Conservation (phyloP, 2,329 filamentous ascomycete genomes). For the Mycocentrospora acerina region DNA sequence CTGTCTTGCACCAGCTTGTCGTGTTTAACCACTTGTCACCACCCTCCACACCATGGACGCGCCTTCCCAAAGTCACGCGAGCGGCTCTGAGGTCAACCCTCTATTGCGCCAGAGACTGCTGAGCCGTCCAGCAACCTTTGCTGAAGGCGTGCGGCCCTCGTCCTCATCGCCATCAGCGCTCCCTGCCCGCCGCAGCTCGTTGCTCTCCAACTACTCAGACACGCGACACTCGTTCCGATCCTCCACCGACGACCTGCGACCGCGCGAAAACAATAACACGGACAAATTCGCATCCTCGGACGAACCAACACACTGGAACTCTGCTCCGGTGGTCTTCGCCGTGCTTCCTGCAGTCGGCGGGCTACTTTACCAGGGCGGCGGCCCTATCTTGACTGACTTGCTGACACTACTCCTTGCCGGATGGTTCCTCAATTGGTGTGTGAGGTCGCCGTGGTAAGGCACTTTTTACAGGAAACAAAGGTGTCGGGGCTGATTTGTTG, state of each 20-base stretch:
- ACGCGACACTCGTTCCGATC: conserved; percentile 63
- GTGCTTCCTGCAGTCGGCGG: conserved; percentile 84
- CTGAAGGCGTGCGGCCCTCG: conserved; percentile 28
- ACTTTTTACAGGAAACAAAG: conserved; percentile 19
- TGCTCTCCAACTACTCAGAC: conserved; percentile 76
- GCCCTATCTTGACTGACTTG: conserved; percentile 79
- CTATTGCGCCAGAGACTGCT: conserved; percentile 38
- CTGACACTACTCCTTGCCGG: conserved; percentile 77
- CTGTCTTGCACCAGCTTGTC: background rate
- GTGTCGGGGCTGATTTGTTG: no score
- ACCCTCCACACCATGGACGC: conserved; percentile 27
- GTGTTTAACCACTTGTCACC: background rate
- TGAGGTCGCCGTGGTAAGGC: conserved; percentile 79
- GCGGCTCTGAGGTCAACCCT: conserved; percentile 28
- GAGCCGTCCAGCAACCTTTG: conserved; percentile 38
- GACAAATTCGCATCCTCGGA: conserved; percentile 40
- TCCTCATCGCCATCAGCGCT: conserved; percentile 17
- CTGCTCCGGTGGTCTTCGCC: conserved; percentile 78
- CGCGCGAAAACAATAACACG: conserved; percentile 34
- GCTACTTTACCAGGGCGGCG: conserved; percentile 80
- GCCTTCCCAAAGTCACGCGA: conserved; percentile 16
- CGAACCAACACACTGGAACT: conserved; percentile 72
- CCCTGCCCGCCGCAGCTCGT: conserved; percentile 68
- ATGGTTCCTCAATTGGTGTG: conserved; percentile 89
- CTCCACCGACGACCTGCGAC: conserved; percentile 68